These are phyloP conservation scores for Cladosporium sp. DNA, from an alignment of 2,329 filamentous ascomycete genomes.

Conservation along the genomic window DNA sequence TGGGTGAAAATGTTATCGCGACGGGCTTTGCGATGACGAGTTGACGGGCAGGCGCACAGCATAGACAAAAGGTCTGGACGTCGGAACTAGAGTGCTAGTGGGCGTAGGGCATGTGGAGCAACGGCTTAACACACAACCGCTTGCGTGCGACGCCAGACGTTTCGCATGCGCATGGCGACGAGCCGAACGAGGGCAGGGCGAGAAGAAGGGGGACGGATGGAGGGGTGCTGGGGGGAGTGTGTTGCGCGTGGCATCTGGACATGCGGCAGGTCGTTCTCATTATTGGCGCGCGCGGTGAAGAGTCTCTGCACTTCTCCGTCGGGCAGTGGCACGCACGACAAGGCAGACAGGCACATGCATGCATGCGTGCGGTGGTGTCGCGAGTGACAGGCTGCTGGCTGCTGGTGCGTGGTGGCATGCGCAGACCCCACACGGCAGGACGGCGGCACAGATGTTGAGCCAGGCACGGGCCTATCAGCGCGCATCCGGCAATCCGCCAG, in stretches of 20 bases:
- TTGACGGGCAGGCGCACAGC: too few species aligned
- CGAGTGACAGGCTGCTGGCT: background rate
- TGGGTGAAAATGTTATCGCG: background rate
- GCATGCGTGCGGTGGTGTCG: background rate
- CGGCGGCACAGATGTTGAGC: conserved; percentile 5
- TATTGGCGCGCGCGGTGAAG: too few species aligned
- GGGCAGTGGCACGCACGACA: background rate
- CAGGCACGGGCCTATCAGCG: conserved; percentile 2
- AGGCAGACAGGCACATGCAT: background rate
- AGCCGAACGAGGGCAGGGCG: background rate
- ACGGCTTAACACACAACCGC: background rate
- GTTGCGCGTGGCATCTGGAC: too few species aligned
- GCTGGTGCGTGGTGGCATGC: background rate
- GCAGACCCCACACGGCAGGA: background rate
- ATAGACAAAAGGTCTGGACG: conserved; percentile 10
- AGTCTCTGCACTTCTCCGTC: too few species aligned
- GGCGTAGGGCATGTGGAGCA: conserved; percentile 7
- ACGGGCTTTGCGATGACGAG: background rate
- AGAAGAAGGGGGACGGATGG: background rate
- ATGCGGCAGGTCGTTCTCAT: too few species aligned
- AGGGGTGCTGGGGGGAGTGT: too few species aligned
- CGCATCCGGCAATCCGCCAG: background rate
- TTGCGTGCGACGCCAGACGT: conserved; percentile 10
- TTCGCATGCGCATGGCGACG: conserved; percentile 4
- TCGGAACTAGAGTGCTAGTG: background rate